Base-by-base conservation (phyloP, 129 eudicot species). In the Kitagawia praeruptora region DNA sequence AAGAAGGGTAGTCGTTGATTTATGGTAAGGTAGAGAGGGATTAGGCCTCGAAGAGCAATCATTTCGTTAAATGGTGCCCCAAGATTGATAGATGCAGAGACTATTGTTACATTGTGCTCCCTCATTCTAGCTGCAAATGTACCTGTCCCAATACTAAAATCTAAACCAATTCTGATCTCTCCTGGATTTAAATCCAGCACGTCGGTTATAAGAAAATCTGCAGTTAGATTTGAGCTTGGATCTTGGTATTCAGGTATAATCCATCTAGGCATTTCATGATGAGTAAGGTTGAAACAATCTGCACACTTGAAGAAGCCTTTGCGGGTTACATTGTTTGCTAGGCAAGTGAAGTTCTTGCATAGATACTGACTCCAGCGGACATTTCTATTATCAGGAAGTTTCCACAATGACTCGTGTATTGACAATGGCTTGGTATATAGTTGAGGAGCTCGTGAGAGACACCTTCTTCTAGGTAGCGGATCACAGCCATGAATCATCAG, bases 401-500 rank as follows among this genome's bases (percentile, higher is more conserved):
- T 77, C 93, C 97, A 89, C 49, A 91, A 19, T 1, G 93, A 89
- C 81, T 89, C 90, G 19, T 83, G 81, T 31, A 85, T 71, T 9
- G 93, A 82, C 15, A 79, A 83, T 5, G 97, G 93, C 80, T 83
- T 75, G 7, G 85, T 81, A 86, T 91, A 91, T 5, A 82, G 45
- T 74, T 85, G 82, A 12, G 97, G 97, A 23, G 89, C 91, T 16
- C 75, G 41, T 23, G 93, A 74, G 18, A 86, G 82, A 64, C 97
- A 89, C 46, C 93, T 83, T 71, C 97, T 83, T 82, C 97, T 80
- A 12, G 93, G 97, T 63, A 91, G 80, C 3, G 97, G 97, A 80
- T 91, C 97, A 49, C 97, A 91, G 72, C 93, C 97, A 16, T 86
- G 93, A 28, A 91, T 88, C 97, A 91, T 89, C 37, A 91, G 80